Evolutionary conservation across 176 grass and related monocot species (phyloP).

Genomic region (Rhynchospora pubera): DNA sequence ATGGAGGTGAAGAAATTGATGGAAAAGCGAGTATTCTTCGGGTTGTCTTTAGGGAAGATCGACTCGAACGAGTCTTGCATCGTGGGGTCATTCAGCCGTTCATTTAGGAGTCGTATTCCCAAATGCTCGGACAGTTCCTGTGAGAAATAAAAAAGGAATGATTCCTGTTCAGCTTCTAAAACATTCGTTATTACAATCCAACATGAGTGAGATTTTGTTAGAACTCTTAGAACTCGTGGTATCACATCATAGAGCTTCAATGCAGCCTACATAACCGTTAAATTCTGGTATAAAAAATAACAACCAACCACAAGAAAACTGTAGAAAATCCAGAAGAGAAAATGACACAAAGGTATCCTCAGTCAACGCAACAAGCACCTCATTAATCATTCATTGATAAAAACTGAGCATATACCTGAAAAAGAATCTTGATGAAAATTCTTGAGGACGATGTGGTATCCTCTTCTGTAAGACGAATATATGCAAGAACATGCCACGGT

Average conservation of each 20-base stretch:
- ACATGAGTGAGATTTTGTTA: background rate
- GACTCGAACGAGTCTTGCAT: conserved; percentile 79
- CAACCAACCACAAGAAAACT: background rate
- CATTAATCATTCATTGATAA: background rate
- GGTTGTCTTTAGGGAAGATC: conserved; percentile 89
- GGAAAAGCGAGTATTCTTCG: conserved; percentile 81
- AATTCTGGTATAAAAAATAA: conserved; percentile 7
- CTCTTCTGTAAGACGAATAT: conserved; percentile 90
- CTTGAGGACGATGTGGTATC: conserved; percentile 90
- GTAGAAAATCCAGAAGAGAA: background rate
- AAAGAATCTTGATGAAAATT: conserved; percentile 97
- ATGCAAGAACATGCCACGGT: conserved; percentile 82
- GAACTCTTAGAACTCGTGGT: background rate
- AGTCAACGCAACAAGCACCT: background rate
- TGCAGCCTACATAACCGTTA: background rate
- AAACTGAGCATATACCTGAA: conserved; percentile 55
- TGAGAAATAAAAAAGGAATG: conserved; percentile 13
- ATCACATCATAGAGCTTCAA: background rate
- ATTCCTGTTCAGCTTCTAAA: background rate
- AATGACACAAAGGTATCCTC: background rate
- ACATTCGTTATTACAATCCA: background rate
- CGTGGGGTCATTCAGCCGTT: conserved; percentile 72
- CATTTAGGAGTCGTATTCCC: conserved; percentile 77
- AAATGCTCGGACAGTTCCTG: conserved; percentile 87
- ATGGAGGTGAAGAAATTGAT: conserved; percentile 97